Evolutionary conservation across 2,329 filamentous ascomycete species (phyloP).

Genomic region (Hymenoscyphus scutula): DNA sequence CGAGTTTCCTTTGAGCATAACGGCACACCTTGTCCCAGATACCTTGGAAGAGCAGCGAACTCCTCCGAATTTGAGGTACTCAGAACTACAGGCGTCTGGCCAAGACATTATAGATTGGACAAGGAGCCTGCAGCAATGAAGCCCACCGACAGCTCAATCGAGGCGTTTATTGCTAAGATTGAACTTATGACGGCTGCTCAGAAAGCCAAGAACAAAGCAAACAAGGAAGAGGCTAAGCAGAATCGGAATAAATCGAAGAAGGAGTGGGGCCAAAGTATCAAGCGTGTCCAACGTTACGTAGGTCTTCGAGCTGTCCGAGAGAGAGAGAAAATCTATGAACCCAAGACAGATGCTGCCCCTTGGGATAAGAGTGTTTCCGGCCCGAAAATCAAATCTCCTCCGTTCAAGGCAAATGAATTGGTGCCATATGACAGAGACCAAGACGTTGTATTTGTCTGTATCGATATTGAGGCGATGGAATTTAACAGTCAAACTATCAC

Average conservation of each 20-base stretch:
- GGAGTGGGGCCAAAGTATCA: constrained; percentile 54
- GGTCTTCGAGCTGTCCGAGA: constrained; percentile 53
- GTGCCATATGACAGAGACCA: constrained; percentile 48
- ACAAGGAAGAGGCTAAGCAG: constrained; percentile 48
- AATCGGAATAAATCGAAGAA: constrained; percentile 50
- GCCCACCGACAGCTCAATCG: constrained; percentile 40
- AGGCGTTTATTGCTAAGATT: constrained; percentile 54
- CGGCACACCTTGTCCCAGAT: constrained; percentile 63
- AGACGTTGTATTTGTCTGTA: constrained; percentile 67
- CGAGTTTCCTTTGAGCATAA: constrained; percentile 59
- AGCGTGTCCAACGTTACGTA: constrained; percentile 67
- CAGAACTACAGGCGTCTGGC: constrained; percentile 35
- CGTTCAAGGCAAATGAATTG: constrained; percentile 46
- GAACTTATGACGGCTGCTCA: constrained; percentile 48
- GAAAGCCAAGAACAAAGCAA: constrained; percentile 45
- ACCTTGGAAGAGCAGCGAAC: constrained; percentile 57
- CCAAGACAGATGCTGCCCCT: constrained; percentile 27
- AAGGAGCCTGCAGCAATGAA: constrained; percentile 30
- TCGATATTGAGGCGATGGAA: constrained; percentile 86
- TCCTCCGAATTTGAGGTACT: constrained; percentile 33
- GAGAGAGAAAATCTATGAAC: constrained; percentile 12
- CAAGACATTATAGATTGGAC: constrained; percentile 27
- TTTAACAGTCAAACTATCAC: constrained; percentile 64
- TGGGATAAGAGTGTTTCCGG: constrained; percentile 30
- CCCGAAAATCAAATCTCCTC: constrained; percentile 30